These are phyloP conservation scores for Ophiostoma piceae DNA, from an alignment of 2,329 filamentous ascomycete species.

Conservation along the genomic window DNA sequence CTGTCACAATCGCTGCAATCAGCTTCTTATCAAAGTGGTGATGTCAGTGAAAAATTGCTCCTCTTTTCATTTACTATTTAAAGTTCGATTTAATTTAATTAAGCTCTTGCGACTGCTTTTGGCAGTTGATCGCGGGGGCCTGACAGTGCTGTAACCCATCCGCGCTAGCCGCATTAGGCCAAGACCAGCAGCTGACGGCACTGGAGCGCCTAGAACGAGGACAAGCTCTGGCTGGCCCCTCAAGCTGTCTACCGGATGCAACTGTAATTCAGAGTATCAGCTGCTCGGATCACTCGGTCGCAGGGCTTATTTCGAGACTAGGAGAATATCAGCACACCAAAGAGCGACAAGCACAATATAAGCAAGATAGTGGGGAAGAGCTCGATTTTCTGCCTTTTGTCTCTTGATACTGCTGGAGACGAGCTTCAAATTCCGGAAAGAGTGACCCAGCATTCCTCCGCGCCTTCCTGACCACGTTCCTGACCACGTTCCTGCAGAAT, in stretches of 20 bases:
- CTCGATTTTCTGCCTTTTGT: neutral
- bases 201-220: neutral
- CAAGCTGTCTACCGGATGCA: neutral
- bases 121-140: neutral
- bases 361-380: slow-evolving; percentile 12
- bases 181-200: neutral
- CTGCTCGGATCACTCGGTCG: slow-evolving; percentile 22
- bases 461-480: neutral
- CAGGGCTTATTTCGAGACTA: slow-evolving; percentile 12
- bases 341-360: neutral
- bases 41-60: slow-evolving; percentile 6
- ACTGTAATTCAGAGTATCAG: neutral
- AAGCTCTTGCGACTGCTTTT: neutral
- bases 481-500: neutral
- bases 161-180: neutral
- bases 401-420: neutral
- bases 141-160: neutral
- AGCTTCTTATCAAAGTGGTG: slow-evolving; percentile 2
- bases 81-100: neutral
- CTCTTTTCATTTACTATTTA: neutral
- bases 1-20: neutral
- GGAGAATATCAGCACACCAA: neutral
- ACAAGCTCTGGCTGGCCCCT: neutral
- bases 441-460: neutral
- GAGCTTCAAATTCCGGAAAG: neutral